Base-by-base conservation (phyloP, 148 eudicot species). In the Cornus kousa region DNA sequence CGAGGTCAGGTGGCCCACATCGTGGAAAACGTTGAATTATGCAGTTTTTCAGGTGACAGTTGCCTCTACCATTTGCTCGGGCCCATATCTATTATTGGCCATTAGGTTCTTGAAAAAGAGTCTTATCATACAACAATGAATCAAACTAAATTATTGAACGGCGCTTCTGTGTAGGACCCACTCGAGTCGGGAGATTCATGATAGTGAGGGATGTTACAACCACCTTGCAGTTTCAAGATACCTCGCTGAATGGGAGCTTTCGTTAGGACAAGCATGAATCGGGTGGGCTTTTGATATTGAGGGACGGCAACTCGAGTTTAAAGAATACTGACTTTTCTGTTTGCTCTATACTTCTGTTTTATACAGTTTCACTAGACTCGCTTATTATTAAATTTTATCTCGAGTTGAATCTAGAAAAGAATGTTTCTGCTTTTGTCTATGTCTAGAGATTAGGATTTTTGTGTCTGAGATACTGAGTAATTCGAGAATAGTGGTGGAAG, bases 1-100 rank as follows among this genome's bases (percentile, higher is more conserved):
- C 91, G 39, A 93, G 91, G 87, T 85, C 94, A 83, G 90, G 91
- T 80, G 89, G 94, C 76, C 93, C 94, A 85, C 90, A 84, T 80
- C 98, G 98, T 53, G 88, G 98, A 71, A 93, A 81, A 77, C 91
- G 93, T 83, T 93, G 86, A 92, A 59, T 55, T 77, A 74, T 79
- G 70, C 71, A 37, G 66, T 74, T 70, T 74, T 80, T 80, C 94
- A 90, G 94, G 94, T 90, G 92, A 90, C 68, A 23, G 83, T 67
- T 67, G 83, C 80, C 83, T 82, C 76, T 67, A 79, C 71, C 81
- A 76, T 90, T 59, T 60, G 74, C 75, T 81, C 73, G 81, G 78
- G 48, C 80, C 88, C 82, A 46, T 80, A 73, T 33, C 66, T 78
- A 65, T 70, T 65, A 39, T 59, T 77, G 78, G 74, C 59, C 85